Evolutionary conservation across 1,284 basidiomycete species (phyloP), one percentile per base, ranked within the genome.

Genomic region (Calocybe gambosa): DNA sequence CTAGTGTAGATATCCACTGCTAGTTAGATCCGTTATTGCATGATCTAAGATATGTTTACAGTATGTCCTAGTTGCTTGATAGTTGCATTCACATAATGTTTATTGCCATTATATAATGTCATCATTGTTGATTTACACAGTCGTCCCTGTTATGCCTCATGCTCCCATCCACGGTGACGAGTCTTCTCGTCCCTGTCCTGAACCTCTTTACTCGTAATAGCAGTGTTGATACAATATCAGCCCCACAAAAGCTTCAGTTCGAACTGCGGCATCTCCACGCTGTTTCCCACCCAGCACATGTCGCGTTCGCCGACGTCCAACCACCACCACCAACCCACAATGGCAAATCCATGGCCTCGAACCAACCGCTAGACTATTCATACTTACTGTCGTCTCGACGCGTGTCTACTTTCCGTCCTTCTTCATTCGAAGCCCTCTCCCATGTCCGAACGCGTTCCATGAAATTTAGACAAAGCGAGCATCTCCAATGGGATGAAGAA

Each of bases 251-350:
- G 8, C 62, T 82, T 3, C 63, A 62, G 15, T 84, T 87, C 54
- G 73, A 82, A 56, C 68, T 87, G 43, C 75, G 85, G 39, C 85
- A 89, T 58, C 60, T 77, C 18, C 85, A 89, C 57, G 77, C 78
- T 4, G 68, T 78, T 4, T 77, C 81, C 5, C 44, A 70, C 10
- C 65, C 69, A 29, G 73, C 74, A n/a, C 75, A 62, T 28, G 71
- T 88, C 43, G 58, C 82, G 39, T 84, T 88, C 59, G 67, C 77
- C 10, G 80, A 88, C 56, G 64, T 79, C 57, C 50, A 58, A 42
- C 38, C 49, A 53, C 43, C 26, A 60, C 58, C 42, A 42, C 49
- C 23, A 48, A 35, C 47, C 21, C 28, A 45, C 29, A 48, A 46
- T 9, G 15, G 31, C 25, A 5, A 26, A 26, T 26, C 5, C 10